Evolutionary conservation across 495 filamentous ascomycete genomes (phyloP).

Genomic region (Apodospora peruviana): DNA sequence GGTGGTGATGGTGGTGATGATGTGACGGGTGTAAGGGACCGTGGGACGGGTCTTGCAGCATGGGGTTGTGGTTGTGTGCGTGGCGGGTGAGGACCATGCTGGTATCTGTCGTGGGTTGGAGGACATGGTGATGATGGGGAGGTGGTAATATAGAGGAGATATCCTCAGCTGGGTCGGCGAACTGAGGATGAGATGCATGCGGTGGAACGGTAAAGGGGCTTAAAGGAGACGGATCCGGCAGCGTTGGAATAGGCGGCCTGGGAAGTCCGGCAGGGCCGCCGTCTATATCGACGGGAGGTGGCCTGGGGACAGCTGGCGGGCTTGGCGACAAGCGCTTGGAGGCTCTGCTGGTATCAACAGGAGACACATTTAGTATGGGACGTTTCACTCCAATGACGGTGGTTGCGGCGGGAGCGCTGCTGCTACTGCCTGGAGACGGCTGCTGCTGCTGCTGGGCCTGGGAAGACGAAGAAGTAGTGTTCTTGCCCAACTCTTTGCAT

Average conservation of each 20-base stretch:
- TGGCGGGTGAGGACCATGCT: constrained; percentile 6
- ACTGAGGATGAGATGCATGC: constrained; percentile 16
- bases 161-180: constrained; percentile 27
- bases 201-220: constrained; percentile 14
- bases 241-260: constrained; percentile 17
- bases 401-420: neutral
- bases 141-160: constrained; percentile 27
- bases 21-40: constrained; percentile 8
- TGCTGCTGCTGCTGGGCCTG: constrained; percentile 12
- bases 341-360: constrained; percentile 9
- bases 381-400: constrained; percentile 20
- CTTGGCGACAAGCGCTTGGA: constrained; percentile 27
- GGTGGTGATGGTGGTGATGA: constrained; percentile 19
- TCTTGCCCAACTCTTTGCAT: constrained; percentile 77
- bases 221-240: constrained; percentile 22
- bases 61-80: constrained; percentile 1
- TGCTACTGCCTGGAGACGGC: too few species aligned
- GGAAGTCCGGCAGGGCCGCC: neutral
- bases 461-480: constrained; percentile 15
- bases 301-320: constrained; percentile 3
- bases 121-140: constrained; percentile 12
- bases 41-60: neutral
- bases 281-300: neutral
- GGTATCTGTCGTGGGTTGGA: constrained; percentile 3
- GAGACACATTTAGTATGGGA: constrained; percentile 10